phyloP scores from a whole-genome alignment of 1,284 basidiomycete species.

The Ganoderma leucocontextum region DNA sequence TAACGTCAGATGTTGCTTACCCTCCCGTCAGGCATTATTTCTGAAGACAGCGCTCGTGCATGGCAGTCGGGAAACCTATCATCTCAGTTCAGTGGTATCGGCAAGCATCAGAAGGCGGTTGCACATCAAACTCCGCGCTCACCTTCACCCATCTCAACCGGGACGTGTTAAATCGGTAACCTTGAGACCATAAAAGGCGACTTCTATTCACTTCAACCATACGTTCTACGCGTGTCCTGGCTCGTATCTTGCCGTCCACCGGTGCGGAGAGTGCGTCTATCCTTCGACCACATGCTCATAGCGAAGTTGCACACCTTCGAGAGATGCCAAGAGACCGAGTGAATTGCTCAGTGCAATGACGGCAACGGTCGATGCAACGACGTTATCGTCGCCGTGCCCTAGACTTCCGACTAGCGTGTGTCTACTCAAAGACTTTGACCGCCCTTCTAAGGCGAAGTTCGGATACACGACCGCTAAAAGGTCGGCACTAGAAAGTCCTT shows the following conservation, averaged over 20 bases:
- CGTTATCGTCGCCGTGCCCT: neutral
- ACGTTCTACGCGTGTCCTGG: neutral
- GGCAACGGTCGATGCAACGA: neutral
- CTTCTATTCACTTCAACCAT: neutral
- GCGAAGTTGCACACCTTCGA: neutral
- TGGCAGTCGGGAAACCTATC: neutral
- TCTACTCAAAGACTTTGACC: neutral
- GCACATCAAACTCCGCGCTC: neutral
- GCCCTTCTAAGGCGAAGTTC: neutral
- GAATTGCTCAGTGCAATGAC: neutral
- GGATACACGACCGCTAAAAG: neutral
- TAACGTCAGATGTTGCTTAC: neutral
- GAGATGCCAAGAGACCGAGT: neutral
- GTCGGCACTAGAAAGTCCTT: neutral
- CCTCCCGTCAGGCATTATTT: neutral
- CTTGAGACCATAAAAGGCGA: neutral
- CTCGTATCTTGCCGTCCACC: neutral
- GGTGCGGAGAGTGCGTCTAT: neutral
- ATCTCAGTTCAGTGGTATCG: neutral
- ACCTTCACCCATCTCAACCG: neutral
- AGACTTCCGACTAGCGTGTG: neutral
- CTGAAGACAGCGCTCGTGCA: neutral
- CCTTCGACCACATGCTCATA: neutral
- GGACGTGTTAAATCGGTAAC: neutral
- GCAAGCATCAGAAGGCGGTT: neutral